These are phyloP conservation scores for Eucalyptus paniculata DNA, from an alignment of 345 rosid species.

Conservation along the genomic window DNA sequence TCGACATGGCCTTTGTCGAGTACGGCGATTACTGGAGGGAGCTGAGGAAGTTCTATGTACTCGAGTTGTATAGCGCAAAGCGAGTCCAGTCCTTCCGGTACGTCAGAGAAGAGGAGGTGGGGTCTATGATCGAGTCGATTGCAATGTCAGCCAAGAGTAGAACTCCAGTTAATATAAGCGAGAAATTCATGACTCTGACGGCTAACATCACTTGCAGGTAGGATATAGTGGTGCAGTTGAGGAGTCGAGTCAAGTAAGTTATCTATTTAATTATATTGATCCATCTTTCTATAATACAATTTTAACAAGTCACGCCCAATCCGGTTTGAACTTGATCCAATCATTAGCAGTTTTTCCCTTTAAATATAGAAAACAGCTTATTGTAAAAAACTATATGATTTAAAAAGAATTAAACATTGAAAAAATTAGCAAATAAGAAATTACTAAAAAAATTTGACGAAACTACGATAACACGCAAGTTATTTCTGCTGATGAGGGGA, in stretches of 20 bases:
- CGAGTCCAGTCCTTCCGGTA: not conserved
- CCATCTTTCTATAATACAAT: not conserved
- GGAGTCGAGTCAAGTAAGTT: not conserved
- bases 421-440: not conserved
- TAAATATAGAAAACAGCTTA: not conserved
- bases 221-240: not conserved
- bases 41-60: slow-evolving; percentile 7
- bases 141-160: not conserved
- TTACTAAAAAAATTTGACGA: not conserved
- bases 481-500: not conserved
- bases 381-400: too few relatives aligned
- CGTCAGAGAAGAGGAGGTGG: slow-evolving; percentile 15
- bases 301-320: not conserved
- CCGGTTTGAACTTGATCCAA: not conserved
- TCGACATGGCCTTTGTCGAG: slow-evolving; percentile 14
- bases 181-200: slow-evolving; percentile 6
- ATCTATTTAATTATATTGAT: too few relatives aligned
- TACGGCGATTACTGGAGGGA: slow-evolving; percentile 3
- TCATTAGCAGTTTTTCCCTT: not conserved
- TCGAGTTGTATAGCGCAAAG: slow-evolving; percentile 5
- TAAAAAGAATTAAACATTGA: too few relatives aligned
- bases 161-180: slow-evolving; percentile 7
- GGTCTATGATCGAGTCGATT: slow-evolving; percentile 5
- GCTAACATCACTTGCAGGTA: not conserved
- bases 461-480: not conserved